Conservation (phyloP, 2,329 filamentous ascomycete species). For the Fusarium sp. region DNA sequence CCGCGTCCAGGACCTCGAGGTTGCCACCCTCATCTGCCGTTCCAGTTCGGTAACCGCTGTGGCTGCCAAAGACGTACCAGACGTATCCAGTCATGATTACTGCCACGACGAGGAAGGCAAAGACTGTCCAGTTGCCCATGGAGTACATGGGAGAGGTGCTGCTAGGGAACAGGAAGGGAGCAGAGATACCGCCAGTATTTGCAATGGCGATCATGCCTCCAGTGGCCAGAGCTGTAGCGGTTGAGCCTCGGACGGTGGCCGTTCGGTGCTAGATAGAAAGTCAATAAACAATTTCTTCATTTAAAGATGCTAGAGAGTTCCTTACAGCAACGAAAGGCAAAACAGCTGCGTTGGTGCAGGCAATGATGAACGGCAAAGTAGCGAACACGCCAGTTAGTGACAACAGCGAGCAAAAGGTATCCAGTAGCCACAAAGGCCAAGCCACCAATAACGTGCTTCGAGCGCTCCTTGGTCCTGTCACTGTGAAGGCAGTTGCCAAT, state of each 20-base stretch:
- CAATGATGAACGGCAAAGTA: constrained; percentile 50
- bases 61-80: constrained; percentile 49
- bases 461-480: constrained; percentile 48
- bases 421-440: constrained; percentile 45
- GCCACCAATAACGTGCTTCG: constrained; percentile 47
- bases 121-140: constrained; percentile 52
- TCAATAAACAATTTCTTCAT: background rate
- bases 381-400: constrained; percentile 45
- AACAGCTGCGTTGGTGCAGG: constrained; percentile 50
- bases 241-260: constrained; percentile 49
- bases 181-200: constrained; percentile 50
- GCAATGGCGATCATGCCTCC: constrained; percentile 52
- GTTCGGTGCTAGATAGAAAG: constrained; percentile 45
- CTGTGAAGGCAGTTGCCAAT: constrained; percentile 49
- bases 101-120: constrained; percentile 45
- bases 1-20: constrained; percentile 34
- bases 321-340: constrained; percentile 50
- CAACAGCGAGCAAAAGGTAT: constrained; percentile 47
- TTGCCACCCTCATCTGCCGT: constrained; percentile 23
- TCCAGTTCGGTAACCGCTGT: constrained; percentile 48
- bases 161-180: constrained; percentile 50
- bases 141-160: constrained; percentile 48
- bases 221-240: constrained; percentile 49
- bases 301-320: accelerated
- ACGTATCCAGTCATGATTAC: constrained; percentile 43